Base-by-base conservation (phyloP, 441 rosid species). In the Rhodomyrtus psidioides region DNA sequence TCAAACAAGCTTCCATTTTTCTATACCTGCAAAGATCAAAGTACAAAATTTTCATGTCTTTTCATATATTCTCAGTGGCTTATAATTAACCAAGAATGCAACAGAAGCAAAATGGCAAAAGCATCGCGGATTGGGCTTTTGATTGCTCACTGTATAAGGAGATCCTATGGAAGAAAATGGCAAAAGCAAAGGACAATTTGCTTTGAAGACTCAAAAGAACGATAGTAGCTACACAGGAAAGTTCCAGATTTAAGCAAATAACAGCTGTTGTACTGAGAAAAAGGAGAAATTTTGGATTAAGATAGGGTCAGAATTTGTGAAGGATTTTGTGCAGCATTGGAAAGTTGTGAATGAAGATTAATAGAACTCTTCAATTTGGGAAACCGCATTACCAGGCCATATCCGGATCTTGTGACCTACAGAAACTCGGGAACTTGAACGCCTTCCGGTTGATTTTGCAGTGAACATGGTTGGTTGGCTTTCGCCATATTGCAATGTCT, bases 401-500 rank as follows among this genome's bases (percentile, higher is more conserved):
- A 86, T 94, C 96, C 6, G 92, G 91, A 86, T 94, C 91, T 75
- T 86, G 92, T 28, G 90, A 83, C 51, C 46, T 85, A 88, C 96
- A 94, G 83, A 94, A 92, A 51, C 27, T 85, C 0, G 96, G 94
- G 53, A 89, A 88, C 90, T 92, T 93, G 86, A 92, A 90, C 56
- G 88, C 90, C 56, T 88, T 89, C 87, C 93, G 89, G 79, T 62
- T 90, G 27, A 83, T 83, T 70, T 89, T 89, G 55, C 97, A 94
- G 74, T 90, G 94, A 42, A 92, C 85, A 75, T 94, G 97, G 86
- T 94, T 94, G 13, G 88, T 89, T 5, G 97, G 94, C 82, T 94
- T 94, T 85, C 90, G 94, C 96, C 96, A 94, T 51, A 94, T 87
- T 14, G 95, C 96, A 75, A 93, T 90, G 54, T 92, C 96, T 12